Conservation (phyloP, 805 yeast species). For the Blastobotrys robertii region DNA sequence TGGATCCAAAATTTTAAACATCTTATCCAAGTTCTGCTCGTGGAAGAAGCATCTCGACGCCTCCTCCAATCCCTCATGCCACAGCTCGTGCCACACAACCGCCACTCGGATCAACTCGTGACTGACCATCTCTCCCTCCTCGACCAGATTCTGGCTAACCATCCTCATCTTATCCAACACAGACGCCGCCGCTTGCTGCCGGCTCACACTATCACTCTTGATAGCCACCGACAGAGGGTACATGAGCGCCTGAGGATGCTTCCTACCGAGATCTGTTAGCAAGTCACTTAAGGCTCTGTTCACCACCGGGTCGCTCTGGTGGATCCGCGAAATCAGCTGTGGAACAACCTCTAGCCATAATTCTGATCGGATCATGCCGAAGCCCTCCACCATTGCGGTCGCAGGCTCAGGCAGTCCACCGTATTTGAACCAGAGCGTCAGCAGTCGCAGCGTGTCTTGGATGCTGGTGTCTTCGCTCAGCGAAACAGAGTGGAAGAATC, state of each 20-base stretch:
- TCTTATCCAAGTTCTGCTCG: constrained; percentile 88
- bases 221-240: constrained; percentile 94
- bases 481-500: constrained; percentile 91
- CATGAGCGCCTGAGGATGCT: constrained; percentile 94
- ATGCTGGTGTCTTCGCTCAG: constrained; percentile 77
- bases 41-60: constrained; percentile 91
- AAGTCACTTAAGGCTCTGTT: constrained; percentile 70
- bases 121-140: constrained; percentile 88
- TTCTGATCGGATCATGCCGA: constrained; percentile 78
- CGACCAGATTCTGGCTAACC: constrained; percentile 76
- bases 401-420: constrained; percentile 93
- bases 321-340: constrained; percentile 90
- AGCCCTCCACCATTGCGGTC: constrained; percentile 82
- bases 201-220: constrained; percentile 79
- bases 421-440: constrained; percentile 92
- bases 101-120: constrained; percentile 90
- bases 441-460: constrained; percentile 82
- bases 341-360: constrained; percentile 95
- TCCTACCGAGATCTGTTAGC: constrained; percentile 82
- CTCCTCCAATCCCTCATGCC: constrained; percentile 97
- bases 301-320: constrained; percentile 84
- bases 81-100: constrained; percentile 92
- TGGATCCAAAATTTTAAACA: constrained; percentile 87
- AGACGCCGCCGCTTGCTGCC: constrained; percentile 85
- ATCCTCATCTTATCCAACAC: constrained; percentile 87